These are phyloP conservation scores for Sclerotinia subarctica DNA, from an alignment of 2,329 filamentous ascomycete genomes.

Conservation along the genomic window DNA sequence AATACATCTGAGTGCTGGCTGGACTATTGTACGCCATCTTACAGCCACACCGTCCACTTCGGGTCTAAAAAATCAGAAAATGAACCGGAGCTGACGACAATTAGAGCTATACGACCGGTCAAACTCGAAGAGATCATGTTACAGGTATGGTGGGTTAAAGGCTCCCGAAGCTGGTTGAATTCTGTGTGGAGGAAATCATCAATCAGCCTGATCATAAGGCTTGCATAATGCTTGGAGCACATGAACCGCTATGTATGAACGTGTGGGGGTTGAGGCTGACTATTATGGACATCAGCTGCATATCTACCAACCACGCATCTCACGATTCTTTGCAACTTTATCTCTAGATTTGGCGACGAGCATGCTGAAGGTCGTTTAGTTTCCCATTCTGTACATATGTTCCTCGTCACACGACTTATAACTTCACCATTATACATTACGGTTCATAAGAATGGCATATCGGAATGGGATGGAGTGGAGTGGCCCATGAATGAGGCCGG, in stretches of 20 bases:
- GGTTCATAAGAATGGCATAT: background rate
- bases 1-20: slow-evolving; percentile 22
- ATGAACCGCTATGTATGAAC: background rate
- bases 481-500: background rate
- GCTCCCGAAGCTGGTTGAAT: background rate
- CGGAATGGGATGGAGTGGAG: background rate
- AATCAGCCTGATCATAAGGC: slow-evolving; percentile 15
- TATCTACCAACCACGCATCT: slow-evolving; percentile 12
- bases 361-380: slow-evolving; percentile 7
- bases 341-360: slow-evolving; percentile 5
- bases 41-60: slow-evolving; percentile 16
- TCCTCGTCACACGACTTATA: slow-evolving; percentile 2
- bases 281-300: slow-evolving; percentile 15
- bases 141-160: background rate
- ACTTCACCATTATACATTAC: background rate
- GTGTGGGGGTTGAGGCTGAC: slow-evolving; percentile 19
- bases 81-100: background rate
- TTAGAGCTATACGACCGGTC: background rate
- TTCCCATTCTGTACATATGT: background rate
- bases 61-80: background rate
- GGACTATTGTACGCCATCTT: slow-evolving; percentile 23
- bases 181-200: background rate
- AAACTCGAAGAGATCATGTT: background rate
- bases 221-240: slow-evolving; percentile 15
- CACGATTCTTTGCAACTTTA: background rate